Base-by-base conservation (phyloP, 345 rosid genomes). In the Excoecaria agallocha region DNA sequence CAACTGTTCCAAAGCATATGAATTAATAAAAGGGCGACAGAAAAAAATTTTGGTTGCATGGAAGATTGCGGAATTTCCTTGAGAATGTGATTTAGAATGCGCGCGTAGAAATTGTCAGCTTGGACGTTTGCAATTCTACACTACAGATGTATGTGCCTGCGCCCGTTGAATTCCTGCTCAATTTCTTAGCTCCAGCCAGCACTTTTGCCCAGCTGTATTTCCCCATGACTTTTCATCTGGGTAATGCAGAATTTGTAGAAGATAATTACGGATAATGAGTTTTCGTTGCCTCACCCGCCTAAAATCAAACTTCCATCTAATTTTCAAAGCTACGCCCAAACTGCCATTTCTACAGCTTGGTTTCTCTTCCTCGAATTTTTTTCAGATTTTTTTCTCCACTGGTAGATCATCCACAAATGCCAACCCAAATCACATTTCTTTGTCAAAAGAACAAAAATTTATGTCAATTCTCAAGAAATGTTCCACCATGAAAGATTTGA, bases 401-500 rank as follows among this genome's bases (percentile, higher is more conserved):
- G 25, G 15, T n/a, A 25, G 49, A 30, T 45, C 77, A 20, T 48
- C 68, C 37, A 37, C 10, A 15, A 11, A 39, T 25, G 66, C 50
- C 4, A 73, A 9, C 37, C 22, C 46, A 19, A 68, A 71, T 8
- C 16, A 0, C 10, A 64, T 30, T 8, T 70, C 59, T 24, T 35
- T 54, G 3, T 38, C 54, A 1, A 75, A 73, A 22, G 79, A 67
- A 56, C 58, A 78, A 52, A 41, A 65, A 19, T 67, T 80, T 17
- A 80, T 69, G 80, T 70, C 59, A 59, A 84, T 82, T 61, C 54
- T 84, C 77, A 72, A 74, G 72, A 79, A 69, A 69, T 86, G 87
- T 71, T 76, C 67, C 41, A 72, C 77, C 54, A 46, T 75, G 76
- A 73, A 57, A 3, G 66, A 81, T 64, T 38, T 73, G 35, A 75